Evolutionary conservation across 371 early-diverging fungal species (phyloP).

Genomic region (Blastocladiella emersonii): DNA sequence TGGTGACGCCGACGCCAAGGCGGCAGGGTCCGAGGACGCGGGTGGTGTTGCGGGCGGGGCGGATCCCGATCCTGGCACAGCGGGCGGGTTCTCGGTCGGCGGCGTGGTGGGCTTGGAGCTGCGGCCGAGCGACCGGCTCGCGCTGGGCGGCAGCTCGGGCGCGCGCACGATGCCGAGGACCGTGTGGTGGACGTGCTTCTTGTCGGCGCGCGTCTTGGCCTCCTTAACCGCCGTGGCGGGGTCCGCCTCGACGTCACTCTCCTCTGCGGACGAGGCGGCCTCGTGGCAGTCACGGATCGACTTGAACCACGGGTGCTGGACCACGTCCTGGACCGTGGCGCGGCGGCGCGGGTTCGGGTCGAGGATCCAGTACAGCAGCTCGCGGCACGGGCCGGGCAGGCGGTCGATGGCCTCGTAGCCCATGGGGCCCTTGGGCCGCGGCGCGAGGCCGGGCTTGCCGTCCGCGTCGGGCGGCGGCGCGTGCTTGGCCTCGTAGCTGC

Average conservation of each 20-base stretch:
- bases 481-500: not conserved
- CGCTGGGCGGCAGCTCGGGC: too few species aligned
- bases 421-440: not conserved
- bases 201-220: not conserved
- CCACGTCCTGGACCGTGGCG: conserved; percentile 38
- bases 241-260: not conserved
- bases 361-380: conserved; percentile 56
- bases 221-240: not conserved
- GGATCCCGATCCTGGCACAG: too few species aligned
- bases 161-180: not conserved
- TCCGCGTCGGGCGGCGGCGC: not conserved
- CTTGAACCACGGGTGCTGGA: conserved; percentile 52
- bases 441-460: not conserved
- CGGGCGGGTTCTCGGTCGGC: too few species aligned
- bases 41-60: too few species aligned
- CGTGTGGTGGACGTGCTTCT: not conserved
- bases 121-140: too few species aligned
- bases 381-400: conserved; percentile 32
- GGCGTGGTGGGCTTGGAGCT: too few species aligned
- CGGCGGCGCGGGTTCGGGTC: conserved; percentile 62
- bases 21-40: too few species aligned
- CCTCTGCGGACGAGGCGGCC: not conserved
- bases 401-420: conserved; percentile 44
- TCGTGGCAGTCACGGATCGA: conserved; percentile 30
- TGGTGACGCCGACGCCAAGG: too few species aligned